These are phyloP conservation scores for Daldinia grandis DNA, from an alignment of 495 filamentous ascomycete genomes.

Conservation along the genomic window DNA sequence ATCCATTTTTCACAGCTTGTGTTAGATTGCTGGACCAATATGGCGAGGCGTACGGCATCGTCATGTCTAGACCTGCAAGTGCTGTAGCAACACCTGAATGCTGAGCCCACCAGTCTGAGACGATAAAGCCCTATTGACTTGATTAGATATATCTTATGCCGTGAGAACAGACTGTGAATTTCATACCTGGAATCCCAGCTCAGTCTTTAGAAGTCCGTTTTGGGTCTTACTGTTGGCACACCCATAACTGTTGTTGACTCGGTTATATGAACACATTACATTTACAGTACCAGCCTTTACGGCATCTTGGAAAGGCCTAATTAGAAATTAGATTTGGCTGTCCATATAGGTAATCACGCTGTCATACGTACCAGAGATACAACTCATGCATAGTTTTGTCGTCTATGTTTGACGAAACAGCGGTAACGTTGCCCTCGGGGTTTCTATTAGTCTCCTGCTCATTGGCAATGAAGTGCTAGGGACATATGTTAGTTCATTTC, in stretches of 20 bases:
- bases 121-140: conserved; percentile 62
- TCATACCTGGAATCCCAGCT: conserved; percentile 66
- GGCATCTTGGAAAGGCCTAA: conserved; percentile 70
- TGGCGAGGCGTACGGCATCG: conserved; percentile 60
- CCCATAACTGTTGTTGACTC: conserved; percentile 70
- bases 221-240: conserved; percentile 70
- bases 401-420: conserved; percentile 69
- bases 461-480: conserved; percentile 67
- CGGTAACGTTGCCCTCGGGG: conserved; percentile 52
- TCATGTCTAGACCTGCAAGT: conserved; percentile 67
- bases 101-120: conserved; percentile 69
- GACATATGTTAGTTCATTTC: conserved; percentile 10
- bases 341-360: conserved; percentile 51
- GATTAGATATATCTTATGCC: not conserved
- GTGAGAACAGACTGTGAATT: not conserved
- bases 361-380: conserved; percentile 68
- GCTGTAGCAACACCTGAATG: conserved; percentile 63
- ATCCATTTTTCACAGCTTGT: conserved; percentile 58
- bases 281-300: conserved; percentile 67
- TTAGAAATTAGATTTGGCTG: conserved; percentile 7
- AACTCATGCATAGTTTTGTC: conserved; percentile 75
- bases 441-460: conserved; percentile 74
- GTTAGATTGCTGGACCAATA: conserved; percentile 53
- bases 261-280: conserved; percentile 77
- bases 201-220: conserved; percentile 70